Base-by-base conservation (phyloP, 2,329 filamentous ascomycete genomes). In the Pyrenophora seminiperda region DNA sequence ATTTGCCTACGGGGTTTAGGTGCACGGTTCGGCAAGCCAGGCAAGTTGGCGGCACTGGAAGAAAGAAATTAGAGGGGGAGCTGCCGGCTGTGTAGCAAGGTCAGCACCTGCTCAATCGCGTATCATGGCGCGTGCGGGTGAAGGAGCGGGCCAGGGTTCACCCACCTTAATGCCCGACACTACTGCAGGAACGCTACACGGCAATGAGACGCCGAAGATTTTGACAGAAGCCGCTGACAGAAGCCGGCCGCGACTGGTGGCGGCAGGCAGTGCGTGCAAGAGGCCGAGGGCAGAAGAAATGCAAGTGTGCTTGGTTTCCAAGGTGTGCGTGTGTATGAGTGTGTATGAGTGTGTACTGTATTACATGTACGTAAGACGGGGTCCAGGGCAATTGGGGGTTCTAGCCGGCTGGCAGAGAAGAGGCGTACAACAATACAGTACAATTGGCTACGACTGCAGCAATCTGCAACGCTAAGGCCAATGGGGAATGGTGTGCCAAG, bases 61-160 rank as follows among this genome's bases (percentile, higher is more conserved):
- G 29, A 48, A 47, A 27, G 49, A 55, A 53, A 55, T 55, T 55
- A 49, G 41, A 55, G 53, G 49, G 41, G 52, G 40, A 48, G 53
- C 32, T 19, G 49, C 41, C 36, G 47, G 31, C 41, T 43, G 52
- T 20, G 57, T 51, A 36, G 54, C 53, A 29, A 53, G 46, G 50
- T 54, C 47, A 50, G 42, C 39, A 53, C 33, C 31, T 47, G 34
- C 41, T 49, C 41, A 29, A 39, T 49, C 43, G 53, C 45, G 49
- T 41, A 53, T 53, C 43, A 51, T 47, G 48, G 55, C 50, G 40
- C 46, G 46, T 36, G 53, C 53, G 37, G 47, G 53, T 53, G 50
- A 60, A 50, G 50, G 53, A 53, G 40, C 50, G 53, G 54, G 40
- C 53, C 59, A 58, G 59, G 56, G 54, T 62, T 47, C 52, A 14